A percentile compares a stretch with the other conserved stretches of the same genome.
phyloP scores from a whole-genome alignment of 352 stramenopile species.

The Phytophthora sp. region DNA sequence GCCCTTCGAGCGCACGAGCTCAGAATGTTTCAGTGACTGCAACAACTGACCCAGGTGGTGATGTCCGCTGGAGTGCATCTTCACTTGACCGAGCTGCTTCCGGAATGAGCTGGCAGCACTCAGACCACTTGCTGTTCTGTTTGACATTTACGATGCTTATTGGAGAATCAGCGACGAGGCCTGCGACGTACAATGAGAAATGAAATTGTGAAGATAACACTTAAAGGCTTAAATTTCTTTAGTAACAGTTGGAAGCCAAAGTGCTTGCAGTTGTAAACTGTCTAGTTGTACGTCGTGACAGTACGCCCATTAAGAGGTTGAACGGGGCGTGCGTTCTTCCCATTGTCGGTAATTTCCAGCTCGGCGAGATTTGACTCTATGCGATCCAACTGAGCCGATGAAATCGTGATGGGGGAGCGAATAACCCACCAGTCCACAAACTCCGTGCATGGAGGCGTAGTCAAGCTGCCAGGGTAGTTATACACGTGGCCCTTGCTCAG shows the following conservation, averaged over 20 bases:
- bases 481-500: conserved; percentile 44
- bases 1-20: conserved; percentile 60
- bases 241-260: neutral
- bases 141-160: neutral
- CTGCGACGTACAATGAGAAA: neutral
- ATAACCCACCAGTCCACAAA: conserved; percentile 45
- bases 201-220: neutral
- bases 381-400: conserved; percentile 26
- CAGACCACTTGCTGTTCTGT: neutral
- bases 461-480: conserved; percentile 46
- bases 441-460: conserved; percentile 39
- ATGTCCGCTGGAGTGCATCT: conserved; percentile 7
- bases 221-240: neutral
- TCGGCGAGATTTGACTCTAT: conserved; percentile 25
- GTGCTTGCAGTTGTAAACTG: too few relatives aligned
- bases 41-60: conserved; percentile 6
- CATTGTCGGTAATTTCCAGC: conserved; percentile 25
- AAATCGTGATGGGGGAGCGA: conserved; percentile 28
- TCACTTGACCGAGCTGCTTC: neutral
- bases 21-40: conserved; percentile 38
- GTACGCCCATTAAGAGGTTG: conserved; percentile 34
- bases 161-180: conserved; percentile 15
- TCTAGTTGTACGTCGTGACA: conserved; percentile 36
- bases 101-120: neutral
- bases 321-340: conserved; percentile 32